phyloP scores from a whole-genome alignment of 805 yeast species.

The Clavispora carvajalis region DNA sequence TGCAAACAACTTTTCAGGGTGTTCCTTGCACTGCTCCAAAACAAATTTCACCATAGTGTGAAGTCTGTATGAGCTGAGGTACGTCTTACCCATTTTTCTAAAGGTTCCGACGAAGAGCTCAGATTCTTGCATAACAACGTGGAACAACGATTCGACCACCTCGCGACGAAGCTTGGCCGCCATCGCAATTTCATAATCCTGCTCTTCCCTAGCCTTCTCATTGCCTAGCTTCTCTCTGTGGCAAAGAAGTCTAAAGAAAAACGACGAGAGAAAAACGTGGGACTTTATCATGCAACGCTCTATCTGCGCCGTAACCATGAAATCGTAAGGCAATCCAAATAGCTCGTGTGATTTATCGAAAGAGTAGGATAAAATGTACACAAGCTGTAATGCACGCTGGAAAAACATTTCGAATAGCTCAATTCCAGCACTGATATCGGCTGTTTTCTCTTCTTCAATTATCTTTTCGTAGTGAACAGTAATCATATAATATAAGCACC shows the following conservation, averaged over 20 bases:
- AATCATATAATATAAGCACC: conserved; percentile 36
- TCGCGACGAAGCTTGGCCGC: conserved; percentile 19
- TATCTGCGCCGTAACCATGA: conserved; percentile 28
- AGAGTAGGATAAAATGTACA: conserved; percentile 39
- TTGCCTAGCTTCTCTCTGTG: conserved; percentile 30
- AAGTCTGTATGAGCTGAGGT: conserved; percentile 36
- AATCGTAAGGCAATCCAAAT: conserved; percentile 38
- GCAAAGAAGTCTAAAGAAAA: conserved; percentile 35
- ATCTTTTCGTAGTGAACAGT: conserved; percentile 37
- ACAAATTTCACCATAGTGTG: conserved; percentile 39
- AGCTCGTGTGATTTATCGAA: conserved; percentile 38
- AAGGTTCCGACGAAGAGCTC: conserved; percentile 41
- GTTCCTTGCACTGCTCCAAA: conserved; percentile 36
- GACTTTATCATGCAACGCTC: conserved; percentile 38
- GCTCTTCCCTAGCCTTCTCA: conserved; percentile 5
- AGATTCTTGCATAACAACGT: conserved; percentile 30
- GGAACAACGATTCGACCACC: conserved; percentile 28
- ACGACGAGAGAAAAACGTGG: conserved; percentile 33
- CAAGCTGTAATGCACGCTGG: conserved; percentile 37
- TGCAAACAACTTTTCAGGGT: conserved; percentile 32
- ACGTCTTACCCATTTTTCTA: conserved; percentile 30
- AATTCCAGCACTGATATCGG: conserved; percentile 34
- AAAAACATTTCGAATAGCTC: conserved; percentile 39
- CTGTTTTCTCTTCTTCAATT: conserved; percentile 20
- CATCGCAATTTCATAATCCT: background rate